A percentile compares a stretch with the other conserved stretches of the same genome.
Evolutionary conservation across 495 filamentous ascomycete genomes (phyloP).

Genomic region (Aspergillus egyptiacus): DNA sequence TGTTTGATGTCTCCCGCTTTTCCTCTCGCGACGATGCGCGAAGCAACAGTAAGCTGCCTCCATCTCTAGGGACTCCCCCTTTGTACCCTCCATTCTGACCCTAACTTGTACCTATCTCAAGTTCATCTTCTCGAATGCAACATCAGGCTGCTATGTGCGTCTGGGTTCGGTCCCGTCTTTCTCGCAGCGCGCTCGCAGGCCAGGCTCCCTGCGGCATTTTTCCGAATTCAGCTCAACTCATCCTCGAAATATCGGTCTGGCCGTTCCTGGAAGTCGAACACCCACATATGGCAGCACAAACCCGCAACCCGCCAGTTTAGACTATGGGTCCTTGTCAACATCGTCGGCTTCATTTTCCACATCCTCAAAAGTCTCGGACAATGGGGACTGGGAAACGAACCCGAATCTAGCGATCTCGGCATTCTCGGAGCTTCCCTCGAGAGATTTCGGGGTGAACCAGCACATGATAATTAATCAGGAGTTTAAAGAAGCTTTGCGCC

Average conservation of each 20-base stretch:
- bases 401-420: constrained; percentile 66
- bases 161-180: constrained; percentile 19
- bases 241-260: constrained; percentile 18
- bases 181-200: constrained; percentile 14
- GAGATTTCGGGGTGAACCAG: constrained; percentile 90
- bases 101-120: constrained; percentile 20
- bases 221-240: constrained; percentile 21
- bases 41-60: constrained; percentile 28
- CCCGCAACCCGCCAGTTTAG: constrained; percentile 5
- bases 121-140: constrained; percentile 22
- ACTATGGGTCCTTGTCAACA: constrained; percentile 11
- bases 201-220: constrained; percentile 24
- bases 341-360: constrained; percentile 36
- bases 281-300: constrained; percentile 13
- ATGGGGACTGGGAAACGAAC: constrained; percentile 71
- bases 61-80: background rate
- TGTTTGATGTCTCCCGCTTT: constrained; percentile 24
- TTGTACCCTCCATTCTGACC: background rate
- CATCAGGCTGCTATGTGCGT: constrained; percentile 21
- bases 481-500: constrained; percentile 82
- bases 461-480: constrained; percentile 91
- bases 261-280: constrained; percentile 9
- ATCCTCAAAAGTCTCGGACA: constrained; percentile 26
- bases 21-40: constrained; percentile 27
- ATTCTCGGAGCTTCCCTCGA: constrained; percentile 81